phyloP scores from a whole-genome alignment of 345 rosid species.

The Eucalyptus lansdowneana region DNA sequence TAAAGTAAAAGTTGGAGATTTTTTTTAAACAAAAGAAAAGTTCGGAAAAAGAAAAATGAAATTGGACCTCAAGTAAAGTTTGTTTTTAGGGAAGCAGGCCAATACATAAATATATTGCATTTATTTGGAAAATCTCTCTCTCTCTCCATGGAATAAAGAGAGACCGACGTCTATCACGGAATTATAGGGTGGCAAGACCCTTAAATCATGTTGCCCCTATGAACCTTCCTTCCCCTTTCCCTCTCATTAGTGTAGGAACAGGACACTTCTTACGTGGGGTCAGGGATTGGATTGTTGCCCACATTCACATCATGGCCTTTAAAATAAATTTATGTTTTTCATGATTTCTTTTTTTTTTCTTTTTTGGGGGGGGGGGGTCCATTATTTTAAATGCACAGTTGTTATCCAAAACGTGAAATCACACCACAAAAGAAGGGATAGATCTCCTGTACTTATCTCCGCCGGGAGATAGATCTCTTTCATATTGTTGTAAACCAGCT shows the following conservation, averaged over 20 bases:
- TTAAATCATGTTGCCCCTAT: background rate
- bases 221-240: background rate
- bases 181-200: background rate
- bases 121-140: background rate
- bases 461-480: background rate
- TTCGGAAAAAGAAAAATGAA: accelerated
- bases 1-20: background rate
- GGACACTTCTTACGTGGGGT: background rate
- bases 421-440: background rate
- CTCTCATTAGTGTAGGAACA: background rate
- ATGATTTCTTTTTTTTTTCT: background rate
- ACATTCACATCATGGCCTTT: background rate
- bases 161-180: background rate
- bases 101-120: background rate
- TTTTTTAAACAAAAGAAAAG: background rate
- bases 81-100: background rate
- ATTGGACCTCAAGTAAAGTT: background rate
- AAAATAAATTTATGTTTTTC: background rate
- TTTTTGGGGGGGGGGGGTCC: background rate
- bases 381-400: background rate
- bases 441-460: background rate
- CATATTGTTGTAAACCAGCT: background rate
- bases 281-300: background rate
- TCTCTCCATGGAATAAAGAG: background rate
- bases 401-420: background rate